Evolutionary conservation across 2,329 filamentous ascomycete genomes (phyloP), one percentile per base, ranked within the genome.

Genomic region (Verticillium nubilum): DNA sequence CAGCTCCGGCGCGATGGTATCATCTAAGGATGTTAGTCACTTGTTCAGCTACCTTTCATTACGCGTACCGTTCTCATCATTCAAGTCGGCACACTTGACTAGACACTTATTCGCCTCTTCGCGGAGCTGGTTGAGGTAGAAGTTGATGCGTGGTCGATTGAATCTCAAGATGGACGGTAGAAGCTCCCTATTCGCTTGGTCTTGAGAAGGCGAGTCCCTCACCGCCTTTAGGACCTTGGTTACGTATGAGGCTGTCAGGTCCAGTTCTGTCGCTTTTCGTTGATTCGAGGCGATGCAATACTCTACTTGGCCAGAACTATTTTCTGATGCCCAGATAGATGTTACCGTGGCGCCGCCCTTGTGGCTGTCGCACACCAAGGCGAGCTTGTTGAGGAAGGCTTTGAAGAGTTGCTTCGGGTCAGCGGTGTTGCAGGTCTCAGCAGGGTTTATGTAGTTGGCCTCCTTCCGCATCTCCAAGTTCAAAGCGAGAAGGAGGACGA

Each of bases 241-340:
- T 28, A 33, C 35, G 52, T 58, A 62, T 15, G 19, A 17, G 7
- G 50, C 50, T 19, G 54, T 52, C 1, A 2, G n/a, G n/a, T n/a
- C 15, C 15, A 55, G 27, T 2, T 60, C 55, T 2, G 29, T 19
- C 6, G 13, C 26, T 2, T 56, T 33, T 25, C 58, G 57, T 23
- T 66, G 60, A 47, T 74, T 74, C 2, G 68, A 73, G 0, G 64
- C 70, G 59, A 75, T 65, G 7, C 67, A 58, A 33, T 73, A 75
- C 1, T 64, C 58, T n/a, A 72, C 60, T 9, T 56, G 59, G 1
- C 71, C 65, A 2, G 66, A 65, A 3, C 63, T 60, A 5, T 73
- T 62, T 0, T 73, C 60, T 0, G 74, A 62, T 0, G 65, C 61
- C n/a, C 28, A 28, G n/a, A 73, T 52, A 0, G 71, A 65, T 0